Conservation (phyloP, 2,329 filamentous ascomycete species). For the Aphanoascus verrucosus region DNA sequence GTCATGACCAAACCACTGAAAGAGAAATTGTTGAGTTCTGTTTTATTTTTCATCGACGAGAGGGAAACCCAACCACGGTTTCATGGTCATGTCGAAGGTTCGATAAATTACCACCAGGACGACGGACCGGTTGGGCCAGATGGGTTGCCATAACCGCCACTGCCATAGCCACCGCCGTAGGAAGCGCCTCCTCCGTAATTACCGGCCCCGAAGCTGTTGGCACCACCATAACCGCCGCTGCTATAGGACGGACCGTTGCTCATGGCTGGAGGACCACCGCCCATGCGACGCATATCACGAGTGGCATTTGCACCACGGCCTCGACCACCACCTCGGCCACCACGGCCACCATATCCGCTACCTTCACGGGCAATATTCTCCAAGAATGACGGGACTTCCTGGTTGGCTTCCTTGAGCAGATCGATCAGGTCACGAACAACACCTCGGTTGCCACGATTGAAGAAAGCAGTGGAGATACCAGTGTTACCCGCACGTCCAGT, state of each 20-base stretch:
- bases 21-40: neutral
- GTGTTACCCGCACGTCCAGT: slow-evolving; percentile 99
- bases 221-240: slow-evolving; percentile 19
- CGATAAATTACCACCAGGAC: slow-evolving; percentile 41
- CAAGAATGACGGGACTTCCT: slow-evolving; percentile 86
- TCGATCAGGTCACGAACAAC: slow-evolving; percentile 94
- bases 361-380: slow-evolving; percentile 96
- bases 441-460: slow-evolving; percentile 98
- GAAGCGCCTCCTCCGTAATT: slow-evolving; percentile 28
- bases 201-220: slow-evolving; percentile 18
- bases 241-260: slow-evolving; percentile 29
- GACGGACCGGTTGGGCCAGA: slow-evolving; percentile 41
- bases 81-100: slow-evolving; percentile 31
- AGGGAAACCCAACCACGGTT: slow-evolving; percentile 4
- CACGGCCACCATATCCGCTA: slow-evolving; percentile 63
- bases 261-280: slow-evolving; percentile 29
- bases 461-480: slow-evolving; percentile 95
- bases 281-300: slow-evolving; percentile 75
- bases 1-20: slow-evolving; percentile 34
- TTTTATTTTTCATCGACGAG: neutral
- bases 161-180: slow-evolving; percentile 26
- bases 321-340: slow-evolving; percentile 57
- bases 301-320: slow-evolving; percentile 54
- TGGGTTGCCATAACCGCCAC: slow-evolving; percentile 38
- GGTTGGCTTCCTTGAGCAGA: slow-evolving; percentile 97